A percentile compares a stretch with the other conserved stretches of the same genome.
phyloP scores from a whole-genome alignment of 73 alveolate species.

The Stentor coeruleus region DNA sequence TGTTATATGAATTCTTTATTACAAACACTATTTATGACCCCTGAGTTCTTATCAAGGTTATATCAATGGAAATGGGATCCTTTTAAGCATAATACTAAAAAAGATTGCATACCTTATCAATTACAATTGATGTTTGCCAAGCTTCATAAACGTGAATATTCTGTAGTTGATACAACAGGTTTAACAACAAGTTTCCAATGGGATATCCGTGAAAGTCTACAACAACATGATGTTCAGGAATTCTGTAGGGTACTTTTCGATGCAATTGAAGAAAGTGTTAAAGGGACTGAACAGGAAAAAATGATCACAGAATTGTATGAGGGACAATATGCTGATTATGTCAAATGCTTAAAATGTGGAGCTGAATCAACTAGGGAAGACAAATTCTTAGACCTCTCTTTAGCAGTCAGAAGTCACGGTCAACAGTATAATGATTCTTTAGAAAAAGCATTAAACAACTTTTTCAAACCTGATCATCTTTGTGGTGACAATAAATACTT shows the following conservation, averaged over 20 bases:
- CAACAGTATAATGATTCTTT: conserved; percentile 70
- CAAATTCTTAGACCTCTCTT: conserved; percentile 76
- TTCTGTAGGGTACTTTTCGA: conserved; percentile 92
- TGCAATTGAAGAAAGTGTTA: conserved; percentile 80
- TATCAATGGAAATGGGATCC: conserved; percentile 26
- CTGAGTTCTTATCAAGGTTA: conserved; percentile 59
- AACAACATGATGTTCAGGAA: conserved; percentile 73
- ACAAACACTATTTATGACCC: conserved; percentile 88
- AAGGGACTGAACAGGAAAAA: conserved; percentile 52
- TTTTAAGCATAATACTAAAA: conserved; percentile 44
- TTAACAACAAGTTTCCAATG: conserved; percentile 56
- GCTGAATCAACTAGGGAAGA: conserved; percentile 61
- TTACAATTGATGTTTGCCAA: conserved; percentile 59
- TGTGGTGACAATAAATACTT: conserved; percentile 78
- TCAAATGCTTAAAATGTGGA: conserved; percentile 82
- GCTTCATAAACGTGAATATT: conserved; percentile 29
- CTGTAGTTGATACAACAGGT: conserved; percentile 32
- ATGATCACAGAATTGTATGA: conserved; percentile 46
- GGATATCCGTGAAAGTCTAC: conserved; percentile 42
- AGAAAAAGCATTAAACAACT: conserved; percentile 86
- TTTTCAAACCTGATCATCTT: conserved; percentile 74
- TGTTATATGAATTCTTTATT: conserved; percentile 89
- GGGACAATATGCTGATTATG: conserved; percentile 67
- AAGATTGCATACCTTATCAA: conserved; percentile 60
- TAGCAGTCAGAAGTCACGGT: conserved; percentile 74